A percentile compares a stretch with the other conserved stretches of the same genome.
Conservation (phyloP, 257 asterid species). For the Plantago elongata region DNA sequence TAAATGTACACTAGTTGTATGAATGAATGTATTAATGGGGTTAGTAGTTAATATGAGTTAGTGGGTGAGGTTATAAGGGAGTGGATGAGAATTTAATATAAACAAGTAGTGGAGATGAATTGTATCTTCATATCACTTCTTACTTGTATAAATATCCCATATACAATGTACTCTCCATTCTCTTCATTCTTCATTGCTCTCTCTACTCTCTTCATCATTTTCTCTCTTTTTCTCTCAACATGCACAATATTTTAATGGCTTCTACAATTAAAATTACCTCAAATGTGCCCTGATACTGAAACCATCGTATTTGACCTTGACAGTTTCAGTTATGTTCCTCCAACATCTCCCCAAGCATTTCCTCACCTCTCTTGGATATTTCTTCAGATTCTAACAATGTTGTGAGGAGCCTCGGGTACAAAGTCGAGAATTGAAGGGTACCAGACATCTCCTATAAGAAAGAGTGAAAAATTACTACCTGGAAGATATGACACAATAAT, state of each 20-base stretch:
- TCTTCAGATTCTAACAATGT: constrained; percentile 78
- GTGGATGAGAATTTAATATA: no score
- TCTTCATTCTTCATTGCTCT: no score
- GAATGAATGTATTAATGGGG: no score
- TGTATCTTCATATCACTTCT: no score
- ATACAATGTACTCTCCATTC: no score
- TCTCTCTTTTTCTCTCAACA: no score
- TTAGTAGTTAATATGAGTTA: no score
- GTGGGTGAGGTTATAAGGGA: no score
- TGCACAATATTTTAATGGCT: not conserved
- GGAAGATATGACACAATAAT: constrained; percentile 5
- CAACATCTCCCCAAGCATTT: constrained; percentile 90
- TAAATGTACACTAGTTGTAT: no score
- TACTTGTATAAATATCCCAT: no score
- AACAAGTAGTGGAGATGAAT: no score
- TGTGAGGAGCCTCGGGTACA: constrained; percentile 78
- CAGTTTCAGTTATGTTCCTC: constrained; percentile 65
- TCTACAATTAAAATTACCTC: constrained; percentile 26
- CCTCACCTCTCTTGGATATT: constrained; percentile 70
- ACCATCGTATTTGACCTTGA: constrained; percentile 3
- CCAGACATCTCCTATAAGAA: constrained; percentile 54
- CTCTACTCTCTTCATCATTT: no score
- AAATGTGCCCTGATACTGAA: constrained; percentile 9
- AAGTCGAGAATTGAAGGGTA: constrained; percentile 46
- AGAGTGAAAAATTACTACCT: not conserved